These are phyloP conservation scores for Eutrema salsugineum DNA, from an alignment of 441 rosid species.

Conservation along the genomic window DNA sequence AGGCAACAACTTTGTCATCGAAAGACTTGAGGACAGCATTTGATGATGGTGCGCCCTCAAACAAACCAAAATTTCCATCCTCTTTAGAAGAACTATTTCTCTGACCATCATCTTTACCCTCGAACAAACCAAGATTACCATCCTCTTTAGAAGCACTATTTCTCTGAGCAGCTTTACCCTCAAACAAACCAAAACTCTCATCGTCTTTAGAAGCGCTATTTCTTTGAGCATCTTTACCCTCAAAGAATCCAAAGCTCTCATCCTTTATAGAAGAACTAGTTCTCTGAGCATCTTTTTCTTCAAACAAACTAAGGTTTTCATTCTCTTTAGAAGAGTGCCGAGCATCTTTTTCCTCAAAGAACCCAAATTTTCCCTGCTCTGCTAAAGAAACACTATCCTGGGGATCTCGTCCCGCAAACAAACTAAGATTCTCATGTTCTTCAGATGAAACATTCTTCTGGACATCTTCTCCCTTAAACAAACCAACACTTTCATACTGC, in stretches of 20 bases:
- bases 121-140: conserved; percentile 17
- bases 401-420: conserved; percentile 18
- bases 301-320: conserved; percentile 26
- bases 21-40: conserved; percentile 23
- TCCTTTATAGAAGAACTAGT: conserved; percentile 20
- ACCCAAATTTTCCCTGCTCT: conserved; percentile 25
- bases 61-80: conserved; percentile 16
- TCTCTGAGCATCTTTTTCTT: neutral
- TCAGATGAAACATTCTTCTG: conserved; percentile 12
- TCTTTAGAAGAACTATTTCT: conserved; percentile 15
- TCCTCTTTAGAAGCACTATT: conserved; percentile 17
- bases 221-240: neutral
- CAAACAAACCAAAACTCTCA: conserved; percentile 18
- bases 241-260: conserved; percentile 15
- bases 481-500: conserved; percentile 1
- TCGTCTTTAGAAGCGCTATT: conserved; percentile 16
- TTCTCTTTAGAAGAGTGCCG: conserved; percentile 23
- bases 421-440: conserved; percentile 25
- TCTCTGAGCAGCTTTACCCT: neutral
- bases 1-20: conserved; percentile 37
- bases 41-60: conserved; percentile 35
- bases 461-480: neutral
- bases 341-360: conserved; percentile 18
- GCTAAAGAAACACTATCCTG: conserved; percentile 3
- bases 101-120: neutral